phyloP scores from a whole-genome alignment of 805 yeast genomes.

The Candida suzukii region DNA sequence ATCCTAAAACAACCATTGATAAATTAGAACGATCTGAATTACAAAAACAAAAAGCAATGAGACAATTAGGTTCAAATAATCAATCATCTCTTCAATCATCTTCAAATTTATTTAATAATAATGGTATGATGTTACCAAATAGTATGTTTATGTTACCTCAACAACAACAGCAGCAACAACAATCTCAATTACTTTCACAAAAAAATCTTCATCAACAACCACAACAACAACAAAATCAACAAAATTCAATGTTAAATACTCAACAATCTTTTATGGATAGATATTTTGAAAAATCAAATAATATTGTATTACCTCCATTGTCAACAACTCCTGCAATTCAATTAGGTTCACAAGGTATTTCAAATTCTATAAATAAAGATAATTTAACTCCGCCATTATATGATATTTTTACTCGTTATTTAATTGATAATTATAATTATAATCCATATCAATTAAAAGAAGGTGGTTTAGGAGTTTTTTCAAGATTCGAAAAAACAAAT shows the following conservation, averaged over 20 bases:
- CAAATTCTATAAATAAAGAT: conserved; percentile 50
- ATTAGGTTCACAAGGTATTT: conserved; percentile 58
- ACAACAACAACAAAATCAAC: no score
- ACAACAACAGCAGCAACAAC: no score
- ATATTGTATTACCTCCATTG: conserved; percentile 38
- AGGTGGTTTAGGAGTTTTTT: conserved; percentile 44
- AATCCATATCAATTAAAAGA: conserved; percentile 26
- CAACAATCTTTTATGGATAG: conserved; percentile 9
- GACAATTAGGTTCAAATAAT: conserved; percentile 4
- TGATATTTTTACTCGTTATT: conserved; percentile 51
- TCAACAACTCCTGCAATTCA: conserved; percentile 45
- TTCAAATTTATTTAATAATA: neutral
- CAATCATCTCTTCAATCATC: neutral
- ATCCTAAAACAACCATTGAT: neutral
- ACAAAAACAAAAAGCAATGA: conserved; percentile 20
- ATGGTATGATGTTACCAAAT: neutral
- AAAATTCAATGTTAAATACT: no score
- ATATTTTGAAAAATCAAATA: conserved; percentile 7
- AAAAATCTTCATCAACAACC: no score
- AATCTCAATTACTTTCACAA: no score
- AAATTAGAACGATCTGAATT: conserved; percentile 17
- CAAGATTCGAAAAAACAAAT: conserved; percentile 71
- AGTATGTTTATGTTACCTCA: neutral
- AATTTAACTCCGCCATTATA: conserved; percentile 49
- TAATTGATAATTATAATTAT: conserved; percentile 61